phyloP scores from a whole-genome alignment of 352 stramenopile species.

The Pythium biforme region DNA sequence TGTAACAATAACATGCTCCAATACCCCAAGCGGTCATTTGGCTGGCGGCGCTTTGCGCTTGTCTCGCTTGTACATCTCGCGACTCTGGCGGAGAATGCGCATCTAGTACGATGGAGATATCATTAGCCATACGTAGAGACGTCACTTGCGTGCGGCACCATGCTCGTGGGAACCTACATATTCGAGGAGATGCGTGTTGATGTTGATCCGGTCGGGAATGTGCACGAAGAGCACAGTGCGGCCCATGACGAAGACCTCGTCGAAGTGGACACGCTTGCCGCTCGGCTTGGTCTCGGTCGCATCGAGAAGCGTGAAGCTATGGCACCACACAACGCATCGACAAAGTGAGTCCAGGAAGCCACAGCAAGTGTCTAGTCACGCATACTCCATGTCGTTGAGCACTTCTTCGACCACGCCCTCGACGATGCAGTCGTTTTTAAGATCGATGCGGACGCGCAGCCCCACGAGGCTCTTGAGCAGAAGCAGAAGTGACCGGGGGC shows the following conservation, averaged over 20 bases:
- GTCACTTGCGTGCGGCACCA: not conserved
- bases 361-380: too few relatives aligned
- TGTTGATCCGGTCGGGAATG: conserved; percentile 85
- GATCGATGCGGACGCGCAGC: conserved; percentile 73
- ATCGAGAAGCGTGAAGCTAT: conserved; percentile 72
- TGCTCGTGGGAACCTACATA: conserved; percentile 39
- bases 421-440: conserved; percentile 83
- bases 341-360: not conserved
- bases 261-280: conserved; percentile 52
- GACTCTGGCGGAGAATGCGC: conserved; percentile 75
- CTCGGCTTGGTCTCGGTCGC: conserved; percentile 74
- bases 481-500: conserved; percentile 65
- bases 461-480: conserved; percentile 84
- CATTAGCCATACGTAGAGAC: not conserved
- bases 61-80: conserved; percentile 78
- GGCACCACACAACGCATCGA: not conserved
- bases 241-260: conserved; percentile 89
- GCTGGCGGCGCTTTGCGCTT: conserved; percentile 43
- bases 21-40: conserved; percentile 4
- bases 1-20: conserved; percentile 7
- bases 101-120: conserved; percentile 32
- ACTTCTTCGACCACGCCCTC: conserved; percentile 83
- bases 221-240: conserved; percentile 85
- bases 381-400: conserved; percentile 81
- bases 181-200: conserved; percentile 74